phyloP scores from a whole-genome alignment of 1,284 basidiomycete species.

The Moniliella sp. region DNA sequence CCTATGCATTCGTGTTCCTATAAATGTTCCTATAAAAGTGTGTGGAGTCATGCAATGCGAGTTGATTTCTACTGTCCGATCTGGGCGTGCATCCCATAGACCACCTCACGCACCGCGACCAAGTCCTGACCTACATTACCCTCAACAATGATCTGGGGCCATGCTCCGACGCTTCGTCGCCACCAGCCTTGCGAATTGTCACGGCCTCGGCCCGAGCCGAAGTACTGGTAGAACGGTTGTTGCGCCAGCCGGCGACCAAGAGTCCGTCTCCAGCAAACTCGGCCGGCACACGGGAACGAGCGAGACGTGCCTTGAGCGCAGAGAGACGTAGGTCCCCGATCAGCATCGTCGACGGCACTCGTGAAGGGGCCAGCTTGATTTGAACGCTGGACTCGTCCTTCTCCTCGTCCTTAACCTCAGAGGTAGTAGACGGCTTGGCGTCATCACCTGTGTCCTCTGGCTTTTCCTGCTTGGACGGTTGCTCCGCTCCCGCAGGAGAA shows the following conservation, averaged over 20 bases:
- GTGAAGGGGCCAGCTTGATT: not conserved
- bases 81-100: constrained; percentile 22
- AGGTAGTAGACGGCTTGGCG: too few relatives aligned
- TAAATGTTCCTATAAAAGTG: too few relatives aligned
- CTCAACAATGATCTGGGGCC: constrained; percentile 30
- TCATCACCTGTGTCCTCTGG: not conserved
- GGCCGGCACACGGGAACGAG: constrained; percentile 12
- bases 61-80: too few relatives aligned
- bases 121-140: constrained; percentile 19
- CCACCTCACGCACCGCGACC: constrained; percentile 11
- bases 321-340: constrained; percentile 31
- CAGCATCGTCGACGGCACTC: constrained; percentile 15
- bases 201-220: too few relatives aligned
- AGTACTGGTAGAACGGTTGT: constrained; percentile 1
- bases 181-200: constrained; percentile 14
- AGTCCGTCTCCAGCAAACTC: constrained; percentile 31
- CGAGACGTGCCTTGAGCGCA: constrained; percentile 14
- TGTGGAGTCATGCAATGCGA: too few relatives aligned
- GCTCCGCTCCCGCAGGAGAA: not conserved
- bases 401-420: not conserved
- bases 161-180: too few relatives aligned
- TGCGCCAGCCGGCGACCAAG: constrained; percentile 13
- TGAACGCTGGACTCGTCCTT: not conserved
- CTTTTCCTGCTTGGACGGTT: not conserved
- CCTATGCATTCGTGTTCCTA: too few relatives aligned